A percentile compares a stretch with the other conserved stretches of the same genome.
These are phyloP conservation scores for Adansonia digitata DNA, from an alignment of 345 rosid species.

Conservation along the genomic window DNA sequence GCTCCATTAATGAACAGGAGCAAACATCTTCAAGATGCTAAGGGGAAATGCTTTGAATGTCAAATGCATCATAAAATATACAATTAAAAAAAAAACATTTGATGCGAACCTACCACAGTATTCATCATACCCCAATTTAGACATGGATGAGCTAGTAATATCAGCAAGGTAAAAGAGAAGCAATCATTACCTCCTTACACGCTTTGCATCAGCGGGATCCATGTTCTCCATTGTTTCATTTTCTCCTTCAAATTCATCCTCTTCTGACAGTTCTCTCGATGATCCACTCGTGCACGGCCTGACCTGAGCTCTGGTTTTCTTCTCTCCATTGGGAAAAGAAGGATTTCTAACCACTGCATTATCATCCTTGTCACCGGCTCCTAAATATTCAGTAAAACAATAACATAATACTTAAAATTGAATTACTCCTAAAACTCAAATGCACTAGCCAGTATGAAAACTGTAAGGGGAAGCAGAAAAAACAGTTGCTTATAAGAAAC, in stretches of 20 bases:
- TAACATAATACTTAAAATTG: background rate
- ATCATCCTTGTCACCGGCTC: constrained; percentile 36
- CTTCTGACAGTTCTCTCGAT: constrained; percentile 73
- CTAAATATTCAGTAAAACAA: constrained; percentile 22
- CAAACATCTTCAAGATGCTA: background rate
- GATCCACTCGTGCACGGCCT: constrained; percentile 71
- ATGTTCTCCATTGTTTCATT: constrained; percentile 52
- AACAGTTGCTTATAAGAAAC: background rate
- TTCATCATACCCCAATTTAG: constrained; percentile 1
- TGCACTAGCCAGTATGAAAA: constrained; percentile 1
- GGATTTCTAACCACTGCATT: constrained; percentile 25
- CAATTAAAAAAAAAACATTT: background rate
- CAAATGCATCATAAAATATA: background rate
- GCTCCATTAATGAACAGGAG: background rate
- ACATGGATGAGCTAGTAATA: background rate
- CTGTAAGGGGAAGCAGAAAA: background rate
- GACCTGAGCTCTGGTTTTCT: constrained; percentile 32
- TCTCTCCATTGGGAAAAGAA: constrained; percentile 29
- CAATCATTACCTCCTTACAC: constrained; percentile 66
- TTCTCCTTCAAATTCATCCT: constrained; percentile 77
- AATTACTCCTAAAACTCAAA: background rate
- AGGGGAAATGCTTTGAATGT: background rate
- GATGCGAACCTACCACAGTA: background rate
- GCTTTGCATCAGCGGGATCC: constrained; percentile 70
- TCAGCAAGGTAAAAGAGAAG: background rate